Evolutionary conservation across 2,329 filamentous ascomycete species (phyloP).

Genomic region (Xenosphaeropsis pyriputrescens): DNA sequence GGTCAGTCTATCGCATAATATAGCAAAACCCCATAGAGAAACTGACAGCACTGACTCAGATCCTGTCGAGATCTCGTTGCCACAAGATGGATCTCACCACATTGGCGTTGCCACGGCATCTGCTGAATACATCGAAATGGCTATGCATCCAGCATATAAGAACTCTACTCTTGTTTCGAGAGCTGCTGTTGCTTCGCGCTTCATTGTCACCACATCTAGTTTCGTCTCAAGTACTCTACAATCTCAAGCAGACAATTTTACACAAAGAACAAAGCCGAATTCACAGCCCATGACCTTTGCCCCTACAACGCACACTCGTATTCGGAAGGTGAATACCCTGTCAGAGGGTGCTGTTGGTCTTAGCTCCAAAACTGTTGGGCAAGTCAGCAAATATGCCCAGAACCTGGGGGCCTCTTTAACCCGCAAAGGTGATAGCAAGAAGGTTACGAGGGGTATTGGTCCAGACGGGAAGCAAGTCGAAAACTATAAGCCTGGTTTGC

Average conservation of each 20-base stretch:
- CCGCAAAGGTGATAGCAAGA: slow-evolving; percentile 40
- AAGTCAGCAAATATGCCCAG: slow-evolving; percentile 72
- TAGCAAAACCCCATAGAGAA: not conserved
- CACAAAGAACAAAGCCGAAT: slow-evolving; percentile 63
- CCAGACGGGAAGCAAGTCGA: slow-evolving; percentile 47
- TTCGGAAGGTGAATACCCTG: slow-evolving; percentile 81
- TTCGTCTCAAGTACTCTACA: slow-evolving; percentile 67
- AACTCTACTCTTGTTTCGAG: slow-evolving; percentile 76
- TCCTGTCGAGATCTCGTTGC: slow-evolving; percentile 67
- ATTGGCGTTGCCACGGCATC: slow-evolving; percentile 54
- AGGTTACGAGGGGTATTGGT: slow-evolving; percentile 45
- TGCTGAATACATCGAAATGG: slow-evolving; percentile 59
- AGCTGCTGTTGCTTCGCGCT: slow-evolving; percentile 73
- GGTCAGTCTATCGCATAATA: slow-evolving; percentile 31
- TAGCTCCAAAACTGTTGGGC: slow-evolving; percentile 75
- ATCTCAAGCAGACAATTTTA: slow-evolving; percentile 65
- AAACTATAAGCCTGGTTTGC: slow-evolving; percentile 72
- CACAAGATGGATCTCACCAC: slow-evolving; percentile 47
- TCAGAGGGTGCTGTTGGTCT: slow-evolving; percentile 66
- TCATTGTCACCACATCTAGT: slow-evolving; percentile 79
- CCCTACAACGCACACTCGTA: slow-evolving; percentile 67
- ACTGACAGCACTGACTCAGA: slow-evolving; percentile 28
- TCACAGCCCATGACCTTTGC: slow-evolving; percentile 77
- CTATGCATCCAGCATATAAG: slow-evolving; percentile 82
- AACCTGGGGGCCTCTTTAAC: slow-evolving; percentile 70